These are phyloP conservation scores for Trifolium pratense DNA, from an alignment of 306 rosid species.

Conservation along the genomic window DNA sequence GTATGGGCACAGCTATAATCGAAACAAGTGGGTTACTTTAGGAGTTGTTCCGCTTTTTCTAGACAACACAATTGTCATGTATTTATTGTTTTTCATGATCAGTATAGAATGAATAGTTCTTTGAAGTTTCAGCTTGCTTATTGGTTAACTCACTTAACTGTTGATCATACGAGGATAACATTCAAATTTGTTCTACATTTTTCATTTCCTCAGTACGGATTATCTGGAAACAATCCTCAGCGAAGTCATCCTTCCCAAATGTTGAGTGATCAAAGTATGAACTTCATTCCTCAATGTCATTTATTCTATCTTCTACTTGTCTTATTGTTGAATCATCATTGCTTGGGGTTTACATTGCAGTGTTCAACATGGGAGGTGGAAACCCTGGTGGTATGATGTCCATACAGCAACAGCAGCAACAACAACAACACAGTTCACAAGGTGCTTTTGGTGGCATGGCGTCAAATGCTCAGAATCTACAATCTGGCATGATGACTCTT, in stretches of 20 bases:
- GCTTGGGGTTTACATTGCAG: slow-evolving; percentile 54
- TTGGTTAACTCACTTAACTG: slow-evolving; percentile 28
- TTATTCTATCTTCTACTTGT: slow-evolving; percentile 16
- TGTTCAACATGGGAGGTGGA: slow-evolving; percentile 82
- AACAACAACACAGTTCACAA: slow-evolving; percentile 67
- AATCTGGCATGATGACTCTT: slow-evolving; percentile 72
- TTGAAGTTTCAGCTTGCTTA: slow-evolving; percentile 19
- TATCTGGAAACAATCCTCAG: slow-evolving; percentile 85
- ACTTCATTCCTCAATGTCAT: slow-evolving; percentile 31
- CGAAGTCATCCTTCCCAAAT: slow-evolving; percentile 81
- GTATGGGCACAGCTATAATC: neutral
- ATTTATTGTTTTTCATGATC: slow-evolving; percentile 15
- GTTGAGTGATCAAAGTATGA: slow-evolving; percentile 85
- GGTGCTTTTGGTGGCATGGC: slow-evolving; percentile 77
- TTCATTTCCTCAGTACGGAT: slow-evolving; percentile 54
- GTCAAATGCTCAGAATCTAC: slow-evolving; percentile 78
- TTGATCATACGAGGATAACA: slow-evolving; percentile 25
- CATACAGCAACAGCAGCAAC: slow-evolving; percentile 53
- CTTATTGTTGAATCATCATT: slow-evolving; percentile 27
- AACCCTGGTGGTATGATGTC: slow-evolving; percentile 83
- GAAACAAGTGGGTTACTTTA: slow-evolving; percentile 9
- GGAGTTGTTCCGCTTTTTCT: slow-evolving; percentile 14
- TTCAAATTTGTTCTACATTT: slow-evolving; percentile 40
- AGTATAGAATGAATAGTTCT: slow-evolving; percentile 17
- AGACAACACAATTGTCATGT: neutral